phyloP scores from a whole-genome alignment of 2,329 filamentous ascomycete genomes.

The Penicillium frequentans region DNA sequence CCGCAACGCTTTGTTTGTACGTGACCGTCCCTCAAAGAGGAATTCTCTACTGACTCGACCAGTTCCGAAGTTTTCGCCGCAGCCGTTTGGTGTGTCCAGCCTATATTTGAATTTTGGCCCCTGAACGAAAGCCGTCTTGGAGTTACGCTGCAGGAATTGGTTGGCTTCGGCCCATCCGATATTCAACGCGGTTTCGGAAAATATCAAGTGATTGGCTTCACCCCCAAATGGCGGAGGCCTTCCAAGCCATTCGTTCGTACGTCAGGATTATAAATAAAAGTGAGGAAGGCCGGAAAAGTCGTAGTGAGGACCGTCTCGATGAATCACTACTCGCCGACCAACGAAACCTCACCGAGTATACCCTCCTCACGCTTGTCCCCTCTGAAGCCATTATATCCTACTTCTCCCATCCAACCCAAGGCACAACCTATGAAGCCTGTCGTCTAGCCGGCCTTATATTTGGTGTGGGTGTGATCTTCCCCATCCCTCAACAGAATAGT shows the following conservation, averaged over 20 bases:
- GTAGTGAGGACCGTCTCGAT: slow-evolving; percentile 19
- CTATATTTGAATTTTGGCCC: slow-evolving; percentile 29
- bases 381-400: slow-evolving; percentile 18
- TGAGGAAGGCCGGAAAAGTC: slow-evolving; percentile 22
- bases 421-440: slow-evolving; percentile 34
- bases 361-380: slow-evolving; percentile 32
- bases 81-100: slow-evolving; percentile 22
- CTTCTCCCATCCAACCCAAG: slow-evolving; percentile 20
- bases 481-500: slow-evolving; percentile 38
- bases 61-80: slow-evolving; percentile 32
- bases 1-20: slow-evolving; percentile 41
- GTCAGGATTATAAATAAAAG: slow-evolving; percentile 14
- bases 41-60: neutral
- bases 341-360: slow-evolving; percentile 41
- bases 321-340: slow-evolving; percentile 34
- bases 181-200: slow-evolving; percentile 27
- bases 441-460: slow-evolving; percentile 39
- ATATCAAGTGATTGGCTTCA: slow-evolving; percentile 27
- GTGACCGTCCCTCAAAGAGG: slow-evolving; percentile 5
- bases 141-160: slow-evolving; percentile 22
- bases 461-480: slow-evolving; percentile 41
- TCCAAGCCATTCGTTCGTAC: slow-evolving; percentile 35
- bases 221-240: slow-evolving; percentile 29
- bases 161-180: slow-evolving; percentile 26
- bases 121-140: slow-evolving; percentile 20